Base-by-base conservation (phyloP, 345 rosid genomes). In the Moricandia moricandioides region DNA sequence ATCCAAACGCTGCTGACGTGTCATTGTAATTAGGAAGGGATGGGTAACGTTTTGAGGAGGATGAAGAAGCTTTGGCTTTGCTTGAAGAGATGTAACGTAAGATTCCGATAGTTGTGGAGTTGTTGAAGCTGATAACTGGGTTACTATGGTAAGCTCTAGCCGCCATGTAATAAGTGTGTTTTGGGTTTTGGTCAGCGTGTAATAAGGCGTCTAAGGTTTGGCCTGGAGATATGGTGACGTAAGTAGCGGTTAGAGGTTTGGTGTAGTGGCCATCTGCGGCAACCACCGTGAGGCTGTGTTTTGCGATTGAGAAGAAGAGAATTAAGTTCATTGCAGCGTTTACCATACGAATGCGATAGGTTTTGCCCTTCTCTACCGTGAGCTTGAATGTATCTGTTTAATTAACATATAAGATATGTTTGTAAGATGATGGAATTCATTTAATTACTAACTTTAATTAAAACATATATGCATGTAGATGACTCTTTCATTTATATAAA, bases 141-240 rank as follows among this genome's bases (percentile, higher is more conserved):
- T 33, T 3, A 11, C 59, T 67, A 3, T 82, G 73, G 72, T 79
- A 87, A 45, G 80, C 82, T 47, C 76, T 79, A 4, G 90, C 82
- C 6, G 87, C 86, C 86, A 87, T 87, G 87, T 82, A 80, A 47
- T 89, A 87, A 55, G 54, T 72, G 39, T 64, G 47, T 0, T 34
- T 27, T 13, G 82, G 64, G 31, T 54, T 54, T 40, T 81, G 79
- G 78, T 87, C 70, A 13, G 91, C 88, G 39, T 79, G 39, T 7
- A 89, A 27, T 40, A 89, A 68, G 13, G 65, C 71, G 67, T 89
- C 91, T 33, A 82, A 76, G 52, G 89, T 78, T 81, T 89, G 86
- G 3, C 90, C 90, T 0, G 91, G 90, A 1, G 90, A 54, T 54
- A 89, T 86, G 54, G 75, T 17, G 4, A 88, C 8, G 73, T 82